Evolutionary conservation across 169 alveolate species (phyloP), one percentile per base, ranked within the genome.

Genomic region (Plasmodium vinckei): DNA sequence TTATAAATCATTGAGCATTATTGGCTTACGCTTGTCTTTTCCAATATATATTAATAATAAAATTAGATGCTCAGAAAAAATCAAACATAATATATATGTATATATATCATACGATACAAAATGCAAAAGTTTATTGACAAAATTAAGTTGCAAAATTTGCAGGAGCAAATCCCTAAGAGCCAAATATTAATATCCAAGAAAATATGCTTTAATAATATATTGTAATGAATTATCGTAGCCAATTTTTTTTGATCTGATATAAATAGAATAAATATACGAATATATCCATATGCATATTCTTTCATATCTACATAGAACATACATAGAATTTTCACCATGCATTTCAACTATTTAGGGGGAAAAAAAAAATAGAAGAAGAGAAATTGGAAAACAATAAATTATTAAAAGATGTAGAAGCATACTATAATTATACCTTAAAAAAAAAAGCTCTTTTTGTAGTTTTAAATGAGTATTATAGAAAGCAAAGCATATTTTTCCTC

Each of bases 61-160:
- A 33, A 33, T 3, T 33, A 33, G 7, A 33, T 33, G 42, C 42
- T 33, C 42, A 6, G 42, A 4, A 33, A 33, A 3, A 33, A 33
- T 0, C 42, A 51, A 51, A 7, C 60, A 12, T 0, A 33, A 33
- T 33, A 33, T 33, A 33, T 33, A 33, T 7, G 3, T 33, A 33
- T 33, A 33, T 33, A 33, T 33, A 3, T 33, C 42, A 33, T 33
- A 33, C 42, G 46, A 17, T 60, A 21, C 19, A 69, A 69, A 9
- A 82, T 82, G 90, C 77, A 82, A 82, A 68, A 82, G 27, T 68
- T 82, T 70, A 82, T 82, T 70, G 84, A 82, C 19, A 82, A 82
- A 82, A 65, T 82, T 54, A 82, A 82, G 84, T 53, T 33, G 19
- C 79, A 82, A 82, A 82, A 67, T 82, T 44, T 47, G 47, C 84